Evolutionary conservation across 192 early-diverging fungal species (phyloP).

Genomic region (Helicostylum pulchrum): DNA sequence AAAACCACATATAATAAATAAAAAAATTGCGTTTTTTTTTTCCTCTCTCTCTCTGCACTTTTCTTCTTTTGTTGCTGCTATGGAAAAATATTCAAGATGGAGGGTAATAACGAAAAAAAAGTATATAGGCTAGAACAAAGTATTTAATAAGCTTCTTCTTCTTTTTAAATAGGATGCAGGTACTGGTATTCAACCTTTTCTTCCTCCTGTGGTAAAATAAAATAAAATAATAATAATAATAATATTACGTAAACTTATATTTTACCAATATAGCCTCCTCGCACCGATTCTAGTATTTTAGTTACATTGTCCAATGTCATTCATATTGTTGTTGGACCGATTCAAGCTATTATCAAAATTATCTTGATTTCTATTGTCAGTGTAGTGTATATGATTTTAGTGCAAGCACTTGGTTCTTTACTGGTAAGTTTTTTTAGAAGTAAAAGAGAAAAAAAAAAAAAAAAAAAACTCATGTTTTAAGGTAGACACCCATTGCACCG

Average conservation of each 20-base stretch:
- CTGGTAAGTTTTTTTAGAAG: slow-evolving; percentile 34
- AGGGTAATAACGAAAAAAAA: slow-evolving; percentile 49
- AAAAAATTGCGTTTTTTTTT: too few species aligned
- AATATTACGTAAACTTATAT: too few species aligned
- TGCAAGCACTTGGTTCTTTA: slow-evolving; percentile 42
- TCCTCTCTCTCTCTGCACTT: too few species aligned
- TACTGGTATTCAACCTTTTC: slow-evolving; percentile 89
- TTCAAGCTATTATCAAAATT: slow-evolving; percentile 43
- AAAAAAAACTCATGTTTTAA: not conserved
- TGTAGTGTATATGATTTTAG: slow-evolving; percentile 39
- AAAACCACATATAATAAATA: too few species aligned
- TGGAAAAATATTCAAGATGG: slow-evolving; percentile 91
- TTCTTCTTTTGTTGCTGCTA: slow-evolving; percentile 14
- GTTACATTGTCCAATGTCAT: slow-evolving; percentile 28
- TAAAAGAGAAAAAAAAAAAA: not conserved
- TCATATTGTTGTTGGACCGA: slow-evolving; percentile 44
- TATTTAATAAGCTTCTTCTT: not conserved
- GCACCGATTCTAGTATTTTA: slow-evolving; percentile 38
- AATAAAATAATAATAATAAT: not conserved
- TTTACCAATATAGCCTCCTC: slow-evolving; percentile 38
- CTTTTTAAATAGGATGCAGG: slow-evolving; percentile 58
- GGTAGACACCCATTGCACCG: slow-evolving; percentile 14
- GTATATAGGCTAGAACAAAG: not conserved
- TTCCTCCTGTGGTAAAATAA: slow-evolving; percentile 63
- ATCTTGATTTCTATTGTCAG: slow-evolving; percentile 35